These are phyloP conservation scores for Fusarium sambucinum DNA, from an alignment of 2,329 filamentous ascomycete genomes.

Conservation along the genomic window DNA sequence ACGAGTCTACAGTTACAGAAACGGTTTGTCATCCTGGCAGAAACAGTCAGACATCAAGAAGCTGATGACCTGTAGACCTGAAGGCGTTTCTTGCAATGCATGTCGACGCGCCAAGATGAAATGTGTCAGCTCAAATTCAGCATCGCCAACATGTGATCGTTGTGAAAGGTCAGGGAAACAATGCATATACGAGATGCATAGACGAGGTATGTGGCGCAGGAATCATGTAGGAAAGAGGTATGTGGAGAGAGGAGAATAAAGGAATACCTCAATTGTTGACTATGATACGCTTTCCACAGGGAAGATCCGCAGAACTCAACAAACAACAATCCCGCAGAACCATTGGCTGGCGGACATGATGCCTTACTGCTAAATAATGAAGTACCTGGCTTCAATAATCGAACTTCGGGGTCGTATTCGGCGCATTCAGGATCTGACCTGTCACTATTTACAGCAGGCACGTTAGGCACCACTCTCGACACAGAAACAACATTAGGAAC, in stretches of 20 bases:
- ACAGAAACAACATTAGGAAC: background rate
- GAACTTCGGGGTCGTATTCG: background rate
- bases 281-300: background rate
- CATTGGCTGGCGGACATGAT: background rate
- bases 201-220: slow-evolving; percentile 7
- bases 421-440: background rate
- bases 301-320: background rate
- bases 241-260: rapidly evolving
- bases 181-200: slow-evolving; percentile 9
- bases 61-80: background rate
- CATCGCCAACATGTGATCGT: background rate
- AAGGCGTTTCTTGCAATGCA: slow-evolving; percentile 11
- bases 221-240: background rate
- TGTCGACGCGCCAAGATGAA: slow-evolving; percentile 18
- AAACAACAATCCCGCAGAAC: no score
- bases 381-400: background rate
- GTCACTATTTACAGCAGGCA: background rate
- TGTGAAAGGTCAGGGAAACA: background rate
- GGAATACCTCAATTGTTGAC: background rate
- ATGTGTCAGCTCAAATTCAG: slow-evolving; percentile 7
- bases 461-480: background rate
- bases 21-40: background rate
- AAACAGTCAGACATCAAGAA: rapidly evolving
- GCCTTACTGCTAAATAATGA: background rate
- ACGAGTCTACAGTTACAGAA: background rate